Evolutionary conservation across 2,329 filamentous ascomycete genomes (phyloP).

Genomic region (Chaetothyriales sp.): DNA sequence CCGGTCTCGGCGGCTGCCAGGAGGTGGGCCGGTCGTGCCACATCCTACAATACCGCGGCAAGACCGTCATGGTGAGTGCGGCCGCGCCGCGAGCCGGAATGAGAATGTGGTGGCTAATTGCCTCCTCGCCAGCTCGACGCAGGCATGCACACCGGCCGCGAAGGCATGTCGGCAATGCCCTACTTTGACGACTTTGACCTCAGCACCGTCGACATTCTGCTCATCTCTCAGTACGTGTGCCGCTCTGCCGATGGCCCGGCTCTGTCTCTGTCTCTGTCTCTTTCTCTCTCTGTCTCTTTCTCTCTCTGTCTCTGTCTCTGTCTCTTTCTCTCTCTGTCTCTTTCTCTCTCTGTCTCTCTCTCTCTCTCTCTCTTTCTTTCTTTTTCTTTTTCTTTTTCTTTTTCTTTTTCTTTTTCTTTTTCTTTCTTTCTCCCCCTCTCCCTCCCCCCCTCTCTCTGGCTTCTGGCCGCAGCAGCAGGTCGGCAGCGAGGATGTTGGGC

Average conservation of each 20-base stretch:
- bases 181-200: conserved; percentile 99
- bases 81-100: conserved; percentile 1
- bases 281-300: too few relatives aligned
- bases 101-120: background rate
- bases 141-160: conserved; percentile 73
- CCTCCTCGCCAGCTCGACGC: conserved; percentile 61
- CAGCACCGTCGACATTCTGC: conserved; percentile 87
- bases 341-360: too few relatives aligned
- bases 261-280: too few relatives aligned
- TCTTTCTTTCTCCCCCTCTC: too few relatives aligned
- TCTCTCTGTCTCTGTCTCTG: too few relatives aligned
- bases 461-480: background rate
- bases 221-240: conserved; percentile 93
- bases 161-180: conserved; percentile 80
- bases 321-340: too few relatives aligned
- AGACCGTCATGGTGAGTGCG: conserved; percentile 81
- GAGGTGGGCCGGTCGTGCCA: conserved; percentile 96
- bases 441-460: background rate
- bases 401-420: too few relatives aligned
- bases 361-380: too few relatives aligned
- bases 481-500: background rate
- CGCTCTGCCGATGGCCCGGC: conserved; percentile 15
- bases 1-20: conserved; percentile 87
- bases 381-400: too few relatives aligned
- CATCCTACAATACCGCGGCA: conserved; percentile 97